A percentile compares a stretch with the other conserved stretches of the same genome.
Conservation (phyloP, 106 monocot species). For the Acorus gramineus region DNA sequence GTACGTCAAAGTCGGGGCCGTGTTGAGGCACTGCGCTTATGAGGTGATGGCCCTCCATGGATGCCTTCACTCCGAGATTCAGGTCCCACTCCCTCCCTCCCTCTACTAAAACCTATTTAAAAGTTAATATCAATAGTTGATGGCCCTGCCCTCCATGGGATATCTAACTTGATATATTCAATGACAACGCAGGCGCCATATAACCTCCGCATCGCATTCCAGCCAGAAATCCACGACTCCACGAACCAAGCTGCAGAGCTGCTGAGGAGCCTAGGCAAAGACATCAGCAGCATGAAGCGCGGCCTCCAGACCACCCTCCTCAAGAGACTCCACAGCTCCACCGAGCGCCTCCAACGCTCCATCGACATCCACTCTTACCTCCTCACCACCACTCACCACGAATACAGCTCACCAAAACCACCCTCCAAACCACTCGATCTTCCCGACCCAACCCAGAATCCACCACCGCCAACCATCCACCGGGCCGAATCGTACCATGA, state of each 20-base stretch:
- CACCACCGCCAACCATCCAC: not conserved
- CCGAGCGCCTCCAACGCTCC: conserved; percentile 58
- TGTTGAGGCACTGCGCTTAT: conserved; percentile 61
- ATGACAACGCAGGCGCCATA: conserved; percentile 49
- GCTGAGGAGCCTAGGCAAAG: conserved; percentile 45
- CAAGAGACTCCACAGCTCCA: conserved; percentile 48
- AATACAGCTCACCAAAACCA: conserved; percentile 3
- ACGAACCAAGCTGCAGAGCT: conserved; percentile 56
- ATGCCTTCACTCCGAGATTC: conserved; percentile 77
- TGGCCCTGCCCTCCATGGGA: too few relatives aligned
- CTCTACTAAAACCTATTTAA: not conserved
- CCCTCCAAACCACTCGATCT: conserved; percentile 5
- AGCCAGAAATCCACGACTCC: conserved; percentile 49
- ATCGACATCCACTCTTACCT: conserved; percentile 81
- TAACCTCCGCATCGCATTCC: conserved; percentile 57
- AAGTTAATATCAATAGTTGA: too few relatives aligned
- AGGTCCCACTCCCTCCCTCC: conserved; percentile 22
- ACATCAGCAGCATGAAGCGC: conserved; percentile 61
- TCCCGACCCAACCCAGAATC: conserved; percentile 13
- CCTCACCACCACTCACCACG: conserved; percentile 28
- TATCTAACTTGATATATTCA: too few relatives aligned
- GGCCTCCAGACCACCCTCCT: conserved; percentile 29
- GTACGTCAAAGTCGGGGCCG: conserved; percentile 63
- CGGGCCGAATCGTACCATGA: conserved; percentile 46
- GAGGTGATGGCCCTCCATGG: conserved; percentile 80